phyloP scores from a whole-genome alignment of 495 filamentous ascomycete species.

The Copromyces sp. region DNA sequence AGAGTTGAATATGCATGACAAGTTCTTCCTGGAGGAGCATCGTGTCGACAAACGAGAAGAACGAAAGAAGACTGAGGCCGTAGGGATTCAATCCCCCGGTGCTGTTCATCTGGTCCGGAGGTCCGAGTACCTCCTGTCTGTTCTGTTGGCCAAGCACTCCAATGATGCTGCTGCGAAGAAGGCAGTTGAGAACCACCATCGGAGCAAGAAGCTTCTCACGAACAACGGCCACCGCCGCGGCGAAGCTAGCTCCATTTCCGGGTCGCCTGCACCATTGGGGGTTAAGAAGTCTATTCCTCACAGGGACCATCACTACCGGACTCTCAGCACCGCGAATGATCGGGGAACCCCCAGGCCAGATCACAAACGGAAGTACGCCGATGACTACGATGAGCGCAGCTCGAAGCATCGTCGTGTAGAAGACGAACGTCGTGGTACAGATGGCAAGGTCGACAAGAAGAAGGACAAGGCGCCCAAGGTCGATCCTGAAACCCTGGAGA shows the following conservation, averaged over 20 bases:
- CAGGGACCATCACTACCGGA: constrained; percentile 36
- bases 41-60: constrained; percentile 96
- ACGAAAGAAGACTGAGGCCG: constrained; percentile 64
- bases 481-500: constrained; percentile 25
- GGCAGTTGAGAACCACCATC: constrained; percentile 80
- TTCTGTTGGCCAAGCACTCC: constrained; percentile 69
- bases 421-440: constrained; percentile 13
- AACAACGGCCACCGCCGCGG: constrained; percentile 42
- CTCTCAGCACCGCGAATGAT: constrained; percentile 36
- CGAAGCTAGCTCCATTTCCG: constrained; percentile 43
- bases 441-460: constrained; percentile 21
- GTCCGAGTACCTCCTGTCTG: constrained; percentile 86
- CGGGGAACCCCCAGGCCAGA: constrained; percentile 34
- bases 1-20: constrained; percentile 77
- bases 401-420: constrained; percentile 27
- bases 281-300: constrained; percentile 32
- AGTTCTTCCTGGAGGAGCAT: constrained; percentile 95
- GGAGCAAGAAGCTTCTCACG: constrained; percentile 62
- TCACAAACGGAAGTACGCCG: constrained; percentile 33
- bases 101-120: constrained; percentile 93
- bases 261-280: constrained; percentile 45
- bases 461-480: constrained; percentile 23
- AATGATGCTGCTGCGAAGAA: constrained; percentile 63
- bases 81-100: constrained; percentile 79
- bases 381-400: constrained; percentile 25